Evolutionary conservation across 768 basidiomycete genomes (phyloP), one percentile per base, ranked within the genome.

Genomic region (Tylopilus felleus): DNA sequence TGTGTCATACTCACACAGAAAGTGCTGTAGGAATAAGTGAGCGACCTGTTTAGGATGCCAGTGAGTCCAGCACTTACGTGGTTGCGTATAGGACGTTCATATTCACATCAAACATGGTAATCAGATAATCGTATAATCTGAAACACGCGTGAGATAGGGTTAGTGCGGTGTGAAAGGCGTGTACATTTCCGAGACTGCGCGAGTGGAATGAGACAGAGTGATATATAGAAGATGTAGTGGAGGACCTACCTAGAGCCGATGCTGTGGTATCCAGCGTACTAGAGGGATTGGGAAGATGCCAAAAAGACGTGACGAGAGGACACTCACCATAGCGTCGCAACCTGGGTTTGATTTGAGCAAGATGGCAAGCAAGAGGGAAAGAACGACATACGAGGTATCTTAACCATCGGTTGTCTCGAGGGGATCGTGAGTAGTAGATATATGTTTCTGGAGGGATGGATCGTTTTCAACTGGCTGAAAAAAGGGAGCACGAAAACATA

Each of bases 111-210:
- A 64, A 70, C 42, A 68, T 36, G 36, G 39, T 52, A 14, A 70
- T 66, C 29, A 70, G 43, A 41, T 65, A 68, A 39, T 68, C 56
- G 54, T 70, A 71, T 49, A 70, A 21, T 46, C 69, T 70, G 16
- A 39, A n/a, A 38, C 19, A 46, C 12, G n/a, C n/a, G 38, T 66
- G 47, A 64, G 51, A n/a, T 43, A 51, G 39, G 31, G 45, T n/a
- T 22, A 17, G 8, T 1, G n/a, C 19, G 13, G 33, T 25, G 19
- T 28, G 43, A 49, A 47, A 38, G 23, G 27, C 27, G 16, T 62
- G 1, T 63, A 70, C 69, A 66, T 27, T 59, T 70, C 46, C 21
- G 60, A 66, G 47, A 71, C 69, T 70, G 44, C 22, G 10, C 7
- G 35, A 14, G 10, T 4, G 13, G 8, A 8, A 8, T 64, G 27